Evolutionary conservation across 176 grass and related monocot species (phyloP).

Genomic region (bread wheat (Triticum aestivum)): DNA sequence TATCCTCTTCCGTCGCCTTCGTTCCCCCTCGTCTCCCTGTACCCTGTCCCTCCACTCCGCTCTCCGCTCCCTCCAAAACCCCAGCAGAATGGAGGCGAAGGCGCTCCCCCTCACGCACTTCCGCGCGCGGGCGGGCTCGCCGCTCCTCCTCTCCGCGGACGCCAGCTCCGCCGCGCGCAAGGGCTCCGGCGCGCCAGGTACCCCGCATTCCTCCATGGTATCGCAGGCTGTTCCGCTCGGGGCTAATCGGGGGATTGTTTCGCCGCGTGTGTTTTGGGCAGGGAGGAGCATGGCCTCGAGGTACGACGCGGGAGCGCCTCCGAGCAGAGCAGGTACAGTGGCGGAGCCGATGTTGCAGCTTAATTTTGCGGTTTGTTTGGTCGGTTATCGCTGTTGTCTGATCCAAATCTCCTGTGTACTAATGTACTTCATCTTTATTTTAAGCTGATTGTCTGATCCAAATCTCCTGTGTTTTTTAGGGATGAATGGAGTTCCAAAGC

Average conservation of each 20-base stretch:
- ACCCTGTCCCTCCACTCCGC: background rate
- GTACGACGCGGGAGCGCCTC: slow-evolving; percentile 18
- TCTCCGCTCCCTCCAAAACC: slow-evolving; percentile 13
- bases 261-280: background rate
- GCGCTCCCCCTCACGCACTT: slow-evolving; percentile 16
- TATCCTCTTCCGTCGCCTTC: background rate
- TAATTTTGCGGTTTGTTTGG: slow-evolving; percentile 1
- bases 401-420: slow-evolving; percentile 5
- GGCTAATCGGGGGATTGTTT: background rate
- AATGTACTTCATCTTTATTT: background rate
- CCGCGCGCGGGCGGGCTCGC: slow-evolving; percentile 3
- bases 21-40: background rate
- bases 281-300: slow-evolving; percentile 30
- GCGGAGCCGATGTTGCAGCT: background rate
- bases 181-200: slow-evolving; percentile 9
- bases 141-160: background rate
- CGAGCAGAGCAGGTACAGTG: slow-evolving; percentile 29
- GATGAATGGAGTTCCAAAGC: slow-evolving; percentile 37
- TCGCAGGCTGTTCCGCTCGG: background rate
- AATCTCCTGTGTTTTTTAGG: slow-evolving; percentile 41
- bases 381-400: background rate
- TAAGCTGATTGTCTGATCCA: background rate
- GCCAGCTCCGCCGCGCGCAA: background rate
- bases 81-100: slow-evolving; percentile 38
- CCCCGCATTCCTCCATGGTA: background rate